These are phyloP conservation scores for Mortierella sp. DNA, from an alignment of 371 early-diverging fungal species.

Conservation along the genomic window DNA sequence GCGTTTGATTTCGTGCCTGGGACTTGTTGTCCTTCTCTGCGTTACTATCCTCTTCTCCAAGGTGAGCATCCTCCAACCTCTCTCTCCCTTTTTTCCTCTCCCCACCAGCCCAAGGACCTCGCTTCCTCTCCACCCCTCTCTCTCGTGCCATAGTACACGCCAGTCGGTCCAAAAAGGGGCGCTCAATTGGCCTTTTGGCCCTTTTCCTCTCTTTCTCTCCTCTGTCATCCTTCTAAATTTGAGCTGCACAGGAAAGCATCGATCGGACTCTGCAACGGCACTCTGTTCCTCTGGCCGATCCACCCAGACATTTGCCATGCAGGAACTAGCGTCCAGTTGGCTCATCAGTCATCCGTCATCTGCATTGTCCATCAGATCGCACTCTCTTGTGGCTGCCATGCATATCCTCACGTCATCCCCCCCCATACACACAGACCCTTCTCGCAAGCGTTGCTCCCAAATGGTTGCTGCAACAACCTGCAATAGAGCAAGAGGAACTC, in stretches of 20 bases:
- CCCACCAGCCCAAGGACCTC: too few species aligned
- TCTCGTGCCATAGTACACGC: background rate
- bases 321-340: too few species aligned
- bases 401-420: background rate
- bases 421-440: background rate
- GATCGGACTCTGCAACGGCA: background rate
- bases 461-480: background rate
- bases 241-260: too few species aligned
- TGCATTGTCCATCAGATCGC: background rate
- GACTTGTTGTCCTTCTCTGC: constrained; percentile 71
- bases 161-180: background rate
- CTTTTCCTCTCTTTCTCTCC: constrained; percentile 4
- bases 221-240: background rate
- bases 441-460: background rate
- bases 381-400: background rate
- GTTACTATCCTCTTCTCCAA: constrained; percentile 67
- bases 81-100: background rate
- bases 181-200: constrained; percentile 19
- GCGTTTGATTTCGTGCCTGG: constrained; percentile 81
- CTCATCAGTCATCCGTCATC: background rate
- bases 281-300: background rate
- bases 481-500: background rate
- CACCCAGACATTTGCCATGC: background rate
- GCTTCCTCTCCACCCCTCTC: background rate
- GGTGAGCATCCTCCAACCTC: constrained; percentile 35